These are phyloP conservation scores for Moesziomyces sp. DNA, from an alignment of 1,284 basidiomycete species.

Conservation along the genomic window DNA sequence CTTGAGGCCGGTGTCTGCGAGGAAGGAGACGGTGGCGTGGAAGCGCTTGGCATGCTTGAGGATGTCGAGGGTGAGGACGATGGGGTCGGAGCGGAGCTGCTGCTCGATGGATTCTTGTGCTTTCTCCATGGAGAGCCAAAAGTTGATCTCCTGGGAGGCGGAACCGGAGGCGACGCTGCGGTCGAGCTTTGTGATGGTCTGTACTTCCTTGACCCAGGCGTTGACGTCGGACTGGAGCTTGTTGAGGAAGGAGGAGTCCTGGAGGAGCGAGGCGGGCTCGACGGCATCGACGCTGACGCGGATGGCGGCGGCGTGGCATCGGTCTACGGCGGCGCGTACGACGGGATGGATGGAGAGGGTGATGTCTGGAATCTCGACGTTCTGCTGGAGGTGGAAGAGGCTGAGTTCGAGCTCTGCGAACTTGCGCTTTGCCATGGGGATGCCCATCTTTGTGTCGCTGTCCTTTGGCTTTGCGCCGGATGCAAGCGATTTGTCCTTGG, in stretches of 20 bases:
- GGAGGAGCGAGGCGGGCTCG: constrained; percentile 76
- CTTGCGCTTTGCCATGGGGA: constrained; percentile 98
- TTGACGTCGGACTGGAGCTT: constrained; percentile 93
- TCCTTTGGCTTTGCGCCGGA: constrained; percentile 55
- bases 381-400: constrained; percentile 94
- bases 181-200: constrained; percentile 89
- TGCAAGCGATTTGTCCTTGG: constrained; percentile 44
- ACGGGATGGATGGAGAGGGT: constrained; percentile 90
- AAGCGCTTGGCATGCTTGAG: constrained; percentile 95
- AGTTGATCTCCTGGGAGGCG: constrained; percentile 98
- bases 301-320: constrained; percentile 71
- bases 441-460: constrained; percentile 82
- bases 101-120: constrained; percentile 92
- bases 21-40: constrained; percentile 96
- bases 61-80: constrained; percentile 90
- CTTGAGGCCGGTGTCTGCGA: constrained; percentile 95
- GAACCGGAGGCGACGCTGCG: constrained; percentile 95
- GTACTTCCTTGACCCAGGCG: constrained; percentile 97
- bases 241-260: constrained; percentile 92
- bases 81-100: constrained; percentile 90
- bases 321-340: constrained; percentile 81
- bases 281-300: constrained; percentile 82
- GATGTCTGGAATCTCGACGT: constrained; percentile 98
- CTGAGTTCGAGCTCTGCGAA: constrained; percentile 98
- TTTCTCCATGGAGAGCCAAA: constrained; percentile 93